Evolutionary conservation across 371 early-diverging fungal genomes (phyloP), one percentile per base, ranked within the genome.

Genomic region (Rhizopus arrhizus): DNA sequence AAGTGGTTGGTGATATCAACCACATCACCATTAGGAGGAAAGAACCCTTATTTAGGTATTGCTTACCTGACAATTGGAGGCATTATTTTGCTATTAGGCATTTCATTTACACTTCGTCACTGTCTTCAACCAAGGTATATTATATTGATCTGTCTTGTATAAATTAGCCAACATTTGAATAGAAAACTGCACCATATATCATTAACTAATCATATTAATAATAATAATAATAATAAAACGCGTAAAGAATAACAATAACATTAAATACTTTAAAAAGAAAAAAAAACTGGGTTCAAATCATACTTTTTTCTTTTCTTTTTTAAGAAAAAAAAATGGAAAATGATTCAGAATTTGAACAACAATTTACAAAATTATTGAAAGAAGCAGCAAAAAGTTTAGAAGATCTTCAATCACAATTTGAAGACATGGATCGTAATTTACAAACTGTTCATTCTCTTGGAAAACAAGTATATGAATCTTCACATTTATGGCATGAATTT

Each of bases 1-100:
- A 98, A 98, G 73, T 90, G 94, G 45, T 64, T 98, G 32, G 95
- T 97, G 32, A 75, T 97, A 33, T 91, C 95, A 2, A 93, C 95
- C 10, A 90, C 90, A 6, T 94, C 96, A 43, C 86, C 93, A 32
- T 80, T 98, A 61, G 98, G 98, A 52, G 97, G 97, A 3, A 88
- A 93, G 58, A 98, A 97, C 73, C 90, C 96, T 2, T 96, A 94
- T 80, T 73, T 98, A 35, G 99, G 97, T 11, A 85, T 89, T 51
- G 93, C 96, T 0, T 98, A 97, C 77, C 85, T 98, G 57, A 86
- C 88, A 4, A 89, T 95, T 35, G 98, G 97, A 11, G 84, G 79
- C 7, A 54, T 94, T 15, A 95, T 95, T 72, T 83, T 93, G 48
- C 60, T 93, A 3, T 70, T 98, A 13, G 97, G 96, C 32, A 66